Evolutionary conservation across 495 filamentous ascomycete genomes (phyloP).

Genomic region (Penicillium chermesinum): DNA sequence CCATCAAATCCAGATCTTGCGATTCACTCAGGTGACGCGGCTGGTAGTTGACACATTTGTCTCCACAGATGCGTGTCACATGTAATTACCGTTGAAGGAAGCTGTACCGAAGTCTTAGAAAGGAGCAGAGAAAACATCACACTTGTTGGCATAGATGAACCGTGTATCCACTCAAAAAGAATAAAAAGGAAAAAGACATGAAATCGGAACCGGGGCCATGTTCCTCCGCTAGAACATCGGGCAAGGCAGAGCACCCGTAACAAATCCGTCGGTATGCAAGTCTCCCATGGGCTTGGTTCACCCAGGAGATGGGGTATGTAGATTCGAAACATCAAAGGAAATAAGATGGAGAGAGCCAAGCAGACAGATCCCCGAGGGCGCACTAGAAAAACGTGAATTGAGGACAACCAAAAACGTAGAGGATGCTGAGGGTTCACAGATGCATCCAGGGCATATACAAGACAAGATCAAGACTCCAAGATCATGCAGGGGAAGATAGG

Average conservation of each 20-base stretch:
- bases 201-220: not conserved
- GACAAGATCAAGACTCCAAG: conserved; percentile 39
- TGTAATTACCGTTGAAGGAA: not conserved
- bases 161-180: not conserved
- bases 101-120: not conserved
- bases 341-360: not conserved
- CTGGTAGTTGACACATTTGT: not conserved
- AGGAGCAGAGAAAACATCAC: not conserved
- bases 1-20: not conserved
- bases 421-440: conserved; percentile 11
- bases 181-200: not conserved
- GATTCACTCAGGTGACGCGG: not conserved
- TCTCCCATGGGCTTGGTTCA: conserved; percentile 3
- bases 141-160: not conserved
- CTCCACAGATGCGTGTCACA: not conserved
- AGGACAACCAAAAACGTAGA: not conserved
- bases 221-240: not conserved
- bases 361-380: not conserved
- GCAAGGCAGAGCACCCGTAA: not conserved
- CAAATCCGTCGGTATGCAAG: conserved; percentile 10
- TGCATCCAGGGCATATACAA: conserved; percentile 37
- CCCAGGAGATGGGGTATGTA: conserved; percentile 17
- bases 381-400: not conserved
- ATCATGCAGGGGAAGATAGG: conserved; percentile 33
- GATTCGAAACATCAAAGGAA: conserved; percentile 10